Percentiles rank a stretch among this genome's conserved stretches.
Conservation (phyloP, 2,329 filamentous ascomycete species). For the Cladosporium sp. region DNA sequence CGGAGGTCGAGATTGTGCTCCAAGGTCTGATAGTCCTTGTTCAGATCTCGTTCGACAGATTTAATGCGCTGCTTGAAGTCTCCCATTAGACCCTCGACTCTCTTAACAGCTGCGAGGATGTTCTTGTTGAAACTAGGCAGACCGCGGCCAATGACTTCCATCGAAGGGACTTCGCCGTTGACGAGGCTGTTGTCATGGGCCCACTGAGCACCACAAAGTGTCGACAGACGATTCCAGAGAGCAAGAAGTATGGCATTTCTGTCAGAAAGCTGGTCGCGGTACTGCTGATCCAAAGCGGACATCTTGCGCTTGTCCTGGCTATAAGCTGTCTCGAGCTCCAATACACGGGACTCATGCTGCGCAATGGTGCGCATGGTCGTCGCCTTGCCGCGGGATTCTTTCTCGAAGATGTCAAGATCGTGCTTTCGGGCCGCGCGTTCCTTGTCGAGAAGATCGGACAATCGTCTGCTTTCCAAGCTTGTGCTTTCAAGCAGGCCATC, state of each 20-base stretch:
- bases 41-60: conserved; percentile 83
- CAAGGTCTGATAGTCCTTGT: conserved; percentile 83
- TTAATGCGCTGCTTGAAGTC: conserved; percentile 80
- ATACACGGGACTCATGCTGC: conserved; percentile 78
- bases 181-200: conserved; percentile 84
- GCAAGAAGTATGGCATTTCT: conserved; percentile 83
- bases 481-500: conserved; percentile 86
- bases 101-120: conserved; percentile 80
- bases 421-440: conserved; percentile 82
- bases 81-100: conserved; percentile 75
- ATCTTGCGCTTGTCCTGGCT: conserved; percentile 77
- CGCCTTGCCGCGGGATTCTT: conserved; percentile 81
- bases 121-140: conserved; percentile 89
- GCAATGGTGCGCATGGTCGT: conserved; percentile 83
- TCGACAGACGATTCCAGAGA: conserved; percentile 87
- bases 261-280: conserved; percentile 84
- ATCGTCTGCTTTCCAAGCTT: conserved; percentile 78
- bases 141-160: conserved; percentile 83
- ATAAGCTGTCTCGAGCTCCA: conserved; percentile 80
- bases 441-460: conserved; percentile 86
- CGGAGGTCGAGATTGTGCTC: conserved; percentile 78
- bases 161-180: conserved; percentile 79
- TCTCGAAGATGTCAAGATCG: conserved; percentile 85
- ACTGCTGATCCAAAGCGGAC: conserved; percentile 71
- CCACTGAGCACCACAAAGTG: conserved; percentile 89